Conservation (phyloP, 768 basidiomycete species). For the Tephrocybe rancida region DNA sequence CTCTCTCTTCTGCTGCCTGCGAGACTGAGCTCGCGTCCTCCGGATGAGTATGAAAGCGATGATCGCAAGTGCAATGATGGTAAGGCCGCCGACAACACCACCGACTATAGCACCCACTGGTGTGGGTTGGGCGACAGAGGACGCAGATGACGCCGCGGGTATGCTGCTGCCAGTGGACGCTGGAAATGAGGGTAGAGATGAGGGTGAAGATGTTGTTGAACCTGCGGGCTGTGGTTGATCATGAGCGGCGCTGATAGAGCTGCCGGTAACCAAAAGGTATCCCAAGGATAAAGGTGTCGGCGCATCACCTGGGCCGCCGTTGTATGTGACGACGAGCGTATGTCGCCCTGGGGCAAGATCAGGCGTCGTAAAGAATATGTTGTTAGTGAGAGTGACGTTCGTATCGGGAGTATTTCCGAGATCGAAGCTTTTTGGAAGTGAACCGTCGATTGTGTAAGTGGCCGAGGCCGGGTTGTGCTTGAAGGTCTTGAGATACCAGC, state of each 20-base stretch:
- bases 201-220: not conserved
- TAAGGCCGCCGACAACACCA: not conserved
- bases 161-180: not conserved
- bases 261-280: not conserved
- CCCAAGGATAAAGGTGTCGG: not conserved
- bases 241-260: not conserved
- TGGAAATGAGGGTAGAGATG: not conserved
- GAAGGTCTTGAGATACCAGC: not conserved
- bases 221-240: too few species aligned
- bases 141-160: not conserved
- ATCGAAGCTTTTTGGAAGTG: not conserved
- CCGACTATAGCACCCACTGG: not conserved
- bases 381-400: not conserved
- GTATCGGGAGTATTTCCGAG: not conserved
- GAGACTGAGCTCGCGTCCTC: too few species aligned
- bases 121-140: not conserved
- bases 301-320: not conserved
- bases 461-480: not conserved
- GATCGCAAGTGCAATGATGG: not conserved
- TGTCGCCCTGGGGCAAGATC: not conserved
- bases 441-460: constrained; percentile 3
- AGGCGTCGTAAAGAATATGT: not conserved
- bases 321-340: not conserved
- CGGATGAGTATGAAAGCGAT: not conserved
- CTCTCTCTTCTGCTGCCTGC: too few species aligned